Evolutionary conservation across 331 rosid genomes (phyloP).

Genomic region (Prunus yedoensis): DNA sequence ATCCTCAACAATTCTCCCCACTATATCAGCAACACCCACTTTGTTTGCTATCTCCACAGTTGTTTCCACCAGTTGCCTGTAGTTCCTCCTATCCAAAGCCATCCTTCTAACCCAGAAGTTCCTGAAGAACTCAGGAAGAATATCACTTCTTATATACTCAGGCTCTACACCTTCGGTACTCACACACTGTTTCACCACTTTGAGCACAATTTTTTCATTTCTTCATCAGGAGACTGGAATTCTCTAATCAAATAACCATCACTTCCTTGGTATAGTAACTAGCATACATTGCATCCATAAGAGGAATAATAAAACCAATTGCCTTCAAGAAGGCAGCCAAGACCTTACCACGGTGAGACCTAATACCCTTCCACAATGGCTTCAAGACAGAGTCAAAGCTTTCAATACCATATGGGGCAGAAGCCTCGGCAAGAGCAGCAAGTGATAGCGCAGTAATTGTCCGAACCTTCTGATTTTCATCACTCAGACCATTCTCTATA

Average conservation of each 20-base stretch:
- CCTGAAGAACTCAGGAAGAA: slow-evolving; percentile 77
- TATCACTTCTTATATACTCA: slow-evolving; percentile 74
- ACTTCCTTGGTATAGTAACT: slow-evolving; percentile 94
- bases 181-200: slow-evolving; percentile 95
- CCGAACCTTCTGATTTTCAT: too few species aligned
- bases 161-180: slow-evolving; percentile 95
- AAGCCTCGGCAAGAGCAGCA: too few species aligned
- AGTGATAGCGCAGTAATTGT: too few species aligned
- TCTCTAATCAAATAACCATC: slow-evolving; percentile 86
- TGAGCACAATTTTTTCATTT: slow-evolving; percentile 94
- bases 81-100: slow-evolving; percentile 89
- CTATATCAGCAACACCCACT: slow-evolving; percentile 86
- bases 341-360: slow-evolving; percentile 96
- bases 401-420: slow-evolving; percentile 94
- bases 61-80: slow-evolving; percentile 85
- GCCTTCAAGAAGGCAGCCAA: slow-evolving; percentile 96
- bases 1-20: slow-evolving; percentile 82
- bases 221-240: slow-evolving; percentile 96
- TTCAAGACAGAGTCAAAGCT: slow-evolving; percentile 94
- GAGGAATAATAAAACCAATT: slow-evolving; percentile 86
- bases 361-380: slow-evolving; percentile 94
- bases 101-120: slow-evolving; percentile 92
- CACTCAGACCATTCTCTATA: too few species aligned
- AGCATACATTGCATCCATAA: slow-evolving; percentile 92
- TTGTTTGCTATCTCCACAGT: slow-evolving; percentile 90